Percentiles rank a stretch among this genome's conserved stretches.
phyloP scores from a whole-genome alignment of 345 rosid genomes.

The Salix suchowensis region DNA sequence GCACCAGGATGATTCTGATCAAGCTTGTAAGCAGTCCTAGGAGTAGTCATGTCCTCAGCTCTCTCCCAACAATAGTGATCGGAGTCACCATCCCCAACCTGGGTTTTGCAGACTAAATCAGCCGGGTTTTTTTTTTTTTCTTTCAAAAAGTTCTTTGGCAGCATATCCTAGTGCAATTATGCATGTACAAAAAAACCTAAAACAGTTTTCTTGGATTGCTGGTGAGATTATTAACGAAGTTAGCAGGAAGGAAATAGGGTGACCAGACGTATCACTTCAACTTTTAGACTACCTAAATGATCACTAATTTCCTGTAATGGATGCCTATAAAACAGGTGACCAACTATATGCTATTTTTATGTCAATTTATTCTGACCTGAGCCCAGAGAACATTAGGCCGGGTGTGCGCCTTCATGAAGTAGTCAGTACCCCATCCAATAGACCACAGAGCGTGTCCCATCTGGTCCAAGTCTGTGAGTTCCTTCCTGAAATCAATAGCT shows the following conservation, averaged over 20 bases:
- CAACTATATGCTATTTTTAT: neutral
- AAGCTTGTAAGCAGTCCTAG: constrained; percentile 65
- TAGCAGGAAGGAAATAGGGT: neutral
- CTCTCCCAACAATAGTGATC: constrained; percentile 92
- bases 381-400: constrained; percentile 73
- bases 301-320: neutral
- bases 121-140: neutral
- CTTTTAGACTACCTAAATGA: neutral
- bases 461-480: constrained; percentile 9
- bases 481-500: constrained; percentile 21
- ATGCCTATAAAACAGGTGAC: neutral
- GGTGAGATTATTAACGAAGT: constrained; percentile 1
- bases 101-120: neutral
- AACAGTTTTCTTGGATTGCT: neutral
- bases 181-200: no score
- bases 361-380: constrained; percentile 36
- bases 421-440: constrained; percentile 79
- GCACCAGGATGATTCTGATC: constrained; percentile 71
- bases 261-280: neutral
- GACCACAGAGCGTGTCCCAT: constrained; percentile 46
- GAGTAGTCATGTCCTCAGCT: constrained; percentile 87
- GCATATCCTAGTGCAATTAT: no score
- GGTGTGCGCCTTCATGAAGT: constrained; percentile 71
- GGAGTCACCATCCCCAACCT: constrained; percentile 80
- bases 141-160: no score